Evolutionary conservation across 1,139 yeast species (phyloP), one percentile per base, ranked within the genome.

Genomic region (Suzukiozyma palmioleophila): DNA sequence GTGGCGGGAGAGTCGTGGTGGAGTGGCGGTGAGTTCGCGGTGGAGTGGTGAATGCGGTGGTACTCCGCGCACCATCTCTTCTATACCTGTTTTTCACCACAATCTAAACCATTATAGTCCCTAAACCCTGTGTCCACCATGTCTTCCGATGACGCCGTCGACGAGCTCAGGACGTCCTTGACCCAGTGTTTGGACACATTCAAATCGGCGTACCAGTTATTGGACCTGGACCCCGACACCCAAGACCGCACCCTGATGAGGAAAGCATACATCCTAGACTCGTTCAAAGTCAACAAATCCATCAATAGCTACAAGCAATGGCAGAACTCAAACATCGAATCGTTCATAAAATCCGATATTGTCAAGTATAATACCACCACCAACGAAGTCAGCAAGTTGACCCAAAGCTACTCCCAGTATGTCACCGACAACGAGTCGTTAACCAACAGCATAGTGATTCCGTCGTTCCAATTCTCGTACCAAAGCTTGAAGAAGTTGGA

Each of bases 281-380:
- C 74, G 8, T 66, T 63, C 45, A 44, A 53, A 21, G 56, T 66
- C 26, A 64, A 57, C 41, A 57, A 56, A 40, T 53, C 63, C 29
- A 69, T 66, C 32, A 54, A 56, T 33, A 56, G 53, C 10, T 60
- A 56, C 43, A 60, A 65, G 43, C 57, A 52, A 26, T 64, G 69
- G 69, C 65, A 64, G 35, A 38, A 45, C 22, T 38, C 43, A 3
- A 44, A 51, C 32, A 53, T 36, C n/a, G 46, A 48, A 1, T 37
- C 45, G 29, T 62, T 64, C 32, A 45, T 62, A 8, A 51, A 54
- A 10, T 43, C 45, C n/a, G 63, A 64, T 29, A 51, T 64, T 3
- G 41, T 40, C 6, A 43, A 50, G 3, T 70, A 69, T 44, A 70
- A 70, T 48, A 51, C 53, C 37, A 54, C 53, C 15, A 47, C 57